Evolutionary conservation across 148 eudicot genomes (phyloP).

Genomic region (Rhododendron mucronatum): DNA sequence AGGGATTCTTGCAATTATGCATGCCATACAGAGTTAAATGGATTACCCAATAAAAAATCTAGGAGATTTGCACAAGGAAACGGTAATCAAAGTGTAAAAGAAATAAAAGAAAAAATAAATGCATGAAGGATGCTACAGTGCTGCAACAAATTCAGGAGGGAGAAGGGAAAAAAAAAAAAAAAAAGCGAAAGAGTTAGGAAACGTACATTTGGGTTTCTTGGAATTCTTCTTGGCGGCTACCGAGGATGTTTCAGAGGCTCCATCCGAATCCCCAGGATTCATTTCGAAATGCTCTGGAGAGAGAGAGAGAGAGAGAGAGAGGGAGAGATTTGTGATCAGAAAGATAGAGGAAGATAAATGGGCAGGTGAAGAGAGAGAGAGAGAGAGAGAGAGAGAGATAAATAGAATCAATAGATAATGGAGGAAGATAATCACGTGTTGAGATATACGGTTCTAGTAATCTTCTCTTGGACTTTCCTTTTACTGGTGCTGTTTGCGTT

Average conservation of each 20-base stretch:
- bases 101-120: too few species aligned
- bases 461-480: not conserved
- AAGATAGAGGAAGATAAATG: too few species aligned
- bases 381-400: not conserved
- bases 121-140: not conserved
- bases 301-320: not conserved
- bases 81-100: not conserved
- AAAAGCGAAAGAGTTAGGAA: not conserved
- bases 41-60: not conserved
- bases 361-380: not conserved
- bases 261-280: constrained; percentile 1
- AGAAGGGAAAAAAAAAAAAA: not conserved
- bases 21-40: not conserved
- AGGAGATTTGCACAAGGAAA: not conserved
- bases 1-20: not conserved
- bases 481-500: not conserved
- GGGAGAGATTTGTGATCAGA: not conserved
- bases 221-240: constrained; percentile 2
- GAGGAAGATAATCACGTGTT: not conserved
- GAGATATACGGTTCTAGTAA: not conserved
- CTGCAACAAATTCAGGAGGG: not conserved
- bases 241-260: constrained; percentile 8
- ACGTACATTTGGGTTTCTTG: constrained; percentile 15
- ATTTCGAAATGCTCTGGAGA: not conserved
- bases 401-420: not conserved